phyloP scores from a whole-genome alignment of 768 basidiomycete genomes.

The Crassisporium funariophilum region DNA sequence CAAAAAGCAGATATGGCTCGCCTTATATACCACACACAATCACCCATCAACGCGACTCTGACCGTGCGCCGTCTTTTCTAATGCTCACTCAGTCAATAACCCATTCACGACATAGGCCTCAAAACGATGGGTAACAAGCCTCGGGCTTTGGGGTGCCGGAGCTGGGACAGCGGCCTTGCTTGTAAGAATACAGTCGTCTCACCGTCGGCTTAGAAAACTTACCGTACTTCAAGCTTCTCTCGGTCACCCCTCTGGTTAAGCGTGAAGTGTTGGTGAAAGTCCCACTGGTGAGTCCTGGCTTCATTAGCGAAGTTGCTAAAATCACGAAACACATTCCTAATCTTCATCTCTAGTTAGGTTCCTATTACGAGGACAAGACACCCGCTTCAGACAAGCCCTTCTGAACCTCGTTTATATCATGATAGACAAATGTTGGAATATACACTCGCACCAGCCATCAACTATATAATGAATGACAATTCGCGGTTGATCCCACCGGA shows the following conservation, averaged over 20 bases:
- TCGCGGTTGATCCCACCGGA: conserved; percentile 19
- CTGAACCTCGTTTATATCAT: conserved; percentile 36
- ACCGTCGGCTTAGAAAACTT: conserved; percentile 1
- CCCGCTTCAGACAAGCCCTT: conserved; percentile 86
- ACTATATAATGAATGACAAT: conserved; percentile 3
- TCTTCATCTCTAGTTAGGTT: conserved; percentile 51
- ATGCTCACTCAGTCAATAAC: neutral
- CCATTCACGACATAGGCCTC: conserved; percentile 38
- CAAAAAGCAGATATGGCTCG: conserved; percentile 42
- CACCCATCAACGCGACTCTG: conserved; percentile 37
- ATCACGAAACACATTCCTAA: conserved; percentile 8
- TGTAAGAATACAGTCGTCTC: conserved; percentile 42
- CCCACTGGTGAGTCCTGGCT: conserved; percentile 58
- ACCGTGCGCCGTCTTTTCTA: conserved; percentile 32
- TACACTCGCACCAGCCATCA: neutral
- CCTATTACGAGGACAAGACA: conserved; percentile 77
- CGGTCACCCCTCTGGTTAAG: conserved; percentile 84
- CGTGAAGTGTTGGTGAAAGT: conserved; percentile 72
- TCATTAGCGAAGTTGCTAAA: conserved; percentile 6
- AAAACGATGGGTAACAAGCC: conserved; percentile 60
- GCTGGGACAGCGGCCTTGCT: conserved; percentile 67
- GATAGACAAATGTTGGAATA: conserved; percentile 1
- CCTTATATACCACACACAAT: conserved; percentile 38
- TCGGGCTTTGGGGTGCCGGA: conserved; percentile 74
- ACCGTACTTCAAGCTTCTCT: conserved; percentile 55